Conservation (phyloP, 331 rosid species). For the Saraca asoca region DNA sequence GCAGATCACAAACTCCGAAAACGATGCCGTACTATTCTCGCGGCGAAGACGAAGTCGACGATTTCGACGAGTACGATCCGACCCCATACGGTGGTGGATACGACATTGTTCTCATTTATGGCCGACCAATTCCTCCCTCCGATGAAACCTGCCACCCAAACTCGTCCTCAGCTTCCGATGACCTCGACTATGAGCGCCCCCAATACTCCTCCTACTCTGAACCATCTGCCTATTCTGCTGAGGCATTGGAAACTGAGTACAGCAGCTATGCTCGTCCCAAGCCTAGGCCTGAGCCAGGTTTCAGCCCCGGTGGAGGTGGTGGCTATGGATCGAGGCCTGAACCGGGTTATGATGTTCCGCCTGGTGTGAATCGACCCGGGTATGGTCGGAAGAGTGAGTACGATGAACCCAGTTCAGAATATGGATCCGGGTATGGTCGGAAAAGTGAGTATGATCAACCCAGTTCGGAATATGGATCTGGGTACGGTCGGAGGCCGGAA, state of each 20-base stretch:
- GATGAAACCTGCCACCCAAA: constrained; percentile 68
- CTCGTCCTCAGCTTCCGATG: constrained; percentile 37
- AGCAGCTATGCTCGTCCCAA: constrained; percentile 71
- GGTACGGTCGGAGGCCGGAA: constrained; percentile 39
- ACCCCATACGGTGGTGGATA: constrained; percentile 91
- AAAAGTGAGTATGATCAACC: constrained; percentile 22
- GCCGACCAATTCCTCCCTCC: constrained; percentile 69
- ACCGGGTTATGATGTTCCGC: constrained; percentile 29
- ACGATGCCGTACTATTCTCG: constrained; percentile 56
- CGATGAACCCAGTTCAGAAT: constrained; percentile 22
- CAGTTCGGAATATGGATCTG: constrained; percentile 42
- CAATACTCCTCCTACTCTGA: constrained; percentile 50
- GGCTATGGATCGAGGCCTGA: constrained; percentile 33
- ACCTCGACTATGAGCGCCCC: constrained; percentile 84
- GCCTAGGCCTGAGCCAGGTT: constrained; percentile 55
- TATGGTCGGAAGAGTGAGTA: constrained; percentile 23
- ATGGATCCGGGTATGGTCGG: constrained; percentile 39
- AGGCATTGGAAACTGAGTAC: constrained; percentile 72
- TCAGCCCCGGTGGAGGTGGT: constrained; percentile 32
- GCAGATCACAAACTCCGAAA: not conserved
- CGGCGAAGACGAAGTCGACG: constrained; percentile 52
- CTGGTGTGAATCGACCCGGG: constrained; percentile 29
- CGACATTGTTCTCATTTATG: constrained; percentile 66
- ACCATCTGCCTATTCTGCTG: constrained; percentile 76
- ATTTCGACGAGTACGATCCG: constrained; percentile 82